These are phyloP conservation scores for Eutrema salsugineum DNA, from an alignment of 441 rosid species.

Conservation along the genomic window DNA sequence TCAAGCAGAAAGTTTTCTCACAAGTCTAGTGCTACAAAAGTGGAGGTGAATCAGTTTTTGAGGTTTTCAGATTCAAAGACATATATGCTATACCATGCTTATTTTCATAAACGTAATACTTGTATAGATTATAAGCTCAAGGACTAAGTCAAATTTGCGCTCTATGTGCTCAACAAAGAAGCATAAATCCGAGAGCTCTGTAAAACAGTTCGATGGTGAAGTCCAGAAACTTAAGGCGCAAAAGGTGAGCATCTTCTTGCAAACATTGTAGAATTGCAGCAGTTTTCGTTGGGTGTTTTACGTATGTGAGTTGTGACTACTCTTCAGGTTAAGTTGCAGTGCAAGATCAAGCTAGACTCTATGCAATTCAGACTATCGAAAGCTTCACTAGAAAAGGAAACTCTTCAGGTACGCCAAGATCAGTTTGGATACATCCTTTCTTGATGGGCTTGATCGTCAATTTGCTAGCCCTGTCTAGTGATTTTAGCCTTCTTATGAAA, in stretches of 20 bases:
- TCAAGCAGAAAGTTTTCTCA: constrained; percentile 39
- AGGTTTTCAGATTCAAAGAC: not conserved
- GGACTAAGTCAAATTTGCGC: constrained; percentile 47
- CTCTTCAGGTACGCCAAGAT: constrained; percentile 60
- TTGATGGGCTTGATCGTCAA: not conserved
- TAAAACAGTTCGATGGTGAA: constrained; percentile 40
- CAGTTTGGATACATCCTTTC: not conserved
- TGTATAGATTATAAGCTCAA: constrained; percentile 54
- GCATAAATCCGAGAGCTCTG: constrained; percentile 34
- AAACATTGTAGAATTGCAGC: not conserved
- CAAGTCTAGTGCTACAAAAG: constrained; percentile 45
- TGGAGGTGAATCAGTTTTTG: constrained; percentile 41
- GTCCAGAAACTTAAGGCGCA: constrained; percentile 79
- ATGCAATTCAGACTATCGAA: constrained; percentile 69
- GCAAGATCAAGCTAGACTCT: constrained; percentile 81
- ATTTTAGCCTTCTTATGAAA: not conserved
- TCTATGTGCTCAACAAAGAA: constrained; percentile 52
- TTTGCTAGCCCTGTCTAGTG: not conserved
- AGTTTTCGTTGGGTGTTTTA: not conserved
- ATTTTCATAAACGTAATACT: not conserved
- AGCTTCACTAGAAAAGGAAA: constrained; percentile 74
- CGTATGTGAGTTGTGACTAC: not conserved
- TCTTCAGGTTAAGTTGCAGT: constrained; percentile 80
- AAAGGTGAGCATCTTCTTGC: constrained; percentile 47
- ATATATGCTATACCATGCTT: not conserved